phyloP scores from a whole-genome alignment of 257 asterid genomes.

The Parsonsia alboflavescens region DNA sequence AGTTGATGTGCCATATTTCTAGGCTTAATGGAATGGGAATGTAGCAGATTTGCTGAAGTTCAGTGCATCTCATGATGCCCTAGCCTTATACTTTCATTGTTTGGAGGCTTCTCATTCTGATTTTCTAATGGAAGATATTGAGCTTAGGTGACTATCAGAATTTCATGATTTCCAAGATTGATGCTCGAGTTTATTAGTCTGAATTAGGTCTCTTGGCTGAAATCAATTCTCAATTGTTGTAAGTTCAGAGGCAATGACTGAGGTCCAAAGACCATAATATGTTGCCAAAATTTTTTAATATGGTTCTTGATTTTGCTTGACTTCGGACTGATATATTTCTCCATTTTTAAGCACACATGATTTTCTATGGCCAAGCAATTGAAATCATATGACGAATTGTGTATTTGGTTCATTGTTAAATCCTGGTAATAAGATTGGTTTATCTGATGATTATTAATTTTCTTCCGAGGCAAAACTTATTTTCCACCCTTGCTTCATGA shows the following conservation, averaged over 20 bases:
- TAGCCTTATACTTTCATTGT: conserved; percentile 11
- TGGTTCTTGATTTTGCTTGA: conserved; percentile 23
- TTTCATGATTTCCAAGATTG: conserved; percentile 32
- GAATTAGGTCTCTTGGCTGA: conserved; percentile 16
- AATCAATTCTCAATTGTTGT: background rate
- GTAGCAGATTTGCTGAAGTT: conserved; percentile 15
- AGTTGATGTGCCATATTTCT: conserved; percentile 11
- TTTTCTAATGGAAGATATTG: conserved; percentile 15
- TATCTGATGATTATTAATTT: conserved; percentile 17
- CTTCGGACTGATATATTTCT: conserved; percentile 10
- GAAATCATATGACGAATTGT: conserved; percentile 8
- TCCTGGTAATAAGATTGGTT: conserved; percentile 10
- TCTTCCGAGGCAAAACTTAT: conserved; percentile 9
- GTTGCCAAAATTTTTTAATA: no score
- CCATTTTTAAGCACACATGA: conserved; percentile 13
- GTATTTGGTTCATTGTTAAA: conserved; percentile 13
- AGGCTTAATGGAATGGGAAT: conserved; percentile 14
- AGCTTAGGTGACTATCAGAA: conserved; percentile 29
- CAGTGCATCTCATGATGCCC: conserved; percentile 18
- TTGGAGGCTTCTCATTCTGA: conserved; percentile 3
- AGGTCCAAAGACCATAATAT: background rate
- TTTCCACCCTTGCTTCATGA: conserved; percentile 10
- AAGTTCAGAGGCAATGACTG: background rate
- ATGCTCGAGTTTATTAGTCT: conserved; percentile 5
- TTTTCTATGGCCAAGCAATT: conserved; percentile 16